Percentiles rank a stretch among this genome's conserved stretches.
phyloP scores from a whole-genome alignment of 2,329 filamentous ascomycete genomes.

The Fusarium coffeatum region DNA sequence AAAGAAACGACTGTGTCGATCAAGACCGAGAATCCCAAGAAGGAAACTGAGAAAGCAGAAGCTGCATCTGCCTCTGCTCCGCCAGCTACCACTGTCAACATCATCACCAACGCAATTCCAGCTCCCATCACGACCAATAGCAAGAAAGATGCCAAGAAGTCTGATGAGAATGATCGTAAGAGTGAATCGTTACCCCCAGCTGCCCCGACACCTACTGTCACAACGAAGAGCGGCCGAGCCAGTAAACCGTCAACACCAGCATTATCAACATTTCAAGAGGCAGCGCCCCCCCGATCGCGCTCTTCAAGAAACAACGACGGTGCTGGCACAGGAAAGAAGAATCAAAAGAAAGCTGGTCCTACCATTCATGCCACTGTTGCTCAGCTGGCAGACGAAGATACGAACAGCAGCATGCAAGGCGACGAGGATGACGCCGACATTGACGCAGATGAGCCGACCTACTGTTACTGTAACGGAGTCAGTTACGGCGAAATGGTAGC shows the following conservation, averaged over 20 bases:
- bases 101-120: background rate
- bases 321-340: slow-evolving; percentile 63
- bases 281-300: slow-evolving; percentile 64
- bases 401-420: slow-evolving; percentile 55
- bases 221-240: slow-evolving; percentile 73
- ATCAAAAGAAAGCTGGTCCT: slow-evolving; percentile 67
- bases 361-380: slow-evolving; percentile 54
- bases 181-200: slow-evolving; percentile 60
- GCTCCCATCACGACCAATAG: slow-evolving; percentile 39
- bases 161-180: slow-evolving; percentile 53
- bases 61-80: slow-evolving; percentile 38
- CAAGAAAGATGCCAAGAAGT: slow-evolving; percentile 60
- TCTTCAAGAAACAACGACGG: slow-evolving; percentile 62
- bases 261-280: slow-evolving; percentile 69
- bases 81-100: slow-evolving; percentile 40
- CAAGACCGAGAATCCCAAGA: slow-evolving; percentile 51
- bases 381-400: slow-evolving; percentile 55
- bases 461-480: slow-evolving; percentile 83
- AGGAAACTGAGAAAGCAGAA: slow-evolving; percentile 50
- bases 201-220: slow-evolving; percentile 59
- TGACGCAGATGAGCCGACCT: slow-evolving; percentile 77
- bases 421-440: slow-evolving; percentile 66
- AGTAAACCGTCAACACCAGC: slow-evolving; percentile 76
- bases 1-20: slow-evolving; percentile 58
- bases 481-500: slow-evolving; percentile 89